Evolutionary conservation across 768 basidiomycete species (phyloP).

Genomic region (Dioszegia crocea): DNA sequence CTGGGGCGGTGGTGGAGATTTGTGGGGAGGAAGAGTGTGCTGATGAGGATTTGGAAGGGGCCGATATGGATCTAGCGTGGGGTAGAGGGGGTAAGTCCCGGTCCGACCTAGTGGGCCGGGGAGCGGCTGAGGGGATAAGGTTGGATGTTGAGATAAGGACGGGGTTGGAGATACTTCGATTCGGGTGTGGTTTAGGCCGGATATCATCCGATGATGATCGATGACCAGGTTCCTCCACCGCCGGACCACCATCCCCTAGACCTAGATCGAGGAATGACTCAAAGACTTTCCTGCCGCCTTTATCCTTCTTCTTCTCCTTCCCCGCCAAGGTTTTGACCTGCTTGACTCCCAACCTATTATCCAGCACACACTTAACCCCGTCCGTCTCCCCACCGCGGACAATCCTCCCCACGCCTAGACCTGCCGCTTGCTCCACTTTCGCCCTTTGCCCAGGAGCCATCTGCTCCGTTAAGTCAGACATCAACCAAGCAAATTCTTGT

Average conservation of each 20-base stretch:
- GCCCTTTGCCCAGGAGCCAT: neutral
- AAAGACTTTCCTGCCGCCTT: neutral
- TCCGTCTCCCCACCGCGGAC: constrained; percentile 30
- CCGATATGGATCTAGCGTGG: no score
- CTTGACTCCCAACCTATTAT: neutral
- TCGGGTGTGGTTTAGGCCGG: neutral
- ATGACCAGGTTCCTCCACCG: neutral
- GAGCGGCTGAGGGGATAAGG: neutral
- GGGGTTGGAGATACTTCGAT: constrained; percentile 8
- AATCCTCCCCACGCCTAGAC: neutral
- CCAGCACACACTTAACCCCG: constrained; percentile 27
- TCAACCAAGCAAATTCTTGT: constrained; percentile 42
- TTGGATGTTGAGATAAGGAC: neutral
- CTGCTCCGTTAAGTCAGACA: constrained; percentile 24
- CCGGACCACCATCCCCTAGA: neutral
- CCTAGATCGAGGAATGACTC: constrained; percentile 7
- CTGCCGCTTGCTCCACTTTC: neutral
- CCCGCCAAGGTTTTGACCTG: neutral
- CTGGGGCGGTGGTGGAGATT: neutral
- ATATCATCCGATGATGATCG: neutral
- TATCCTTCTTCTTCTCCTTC: constrained; percentile 6
- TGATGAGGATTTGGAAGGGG: no score
- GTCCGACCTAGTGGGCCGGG: no score
- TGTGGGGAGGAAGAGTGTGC: no score
- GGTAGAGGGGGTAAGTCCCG: no score